Evolutionary conservation across 176 grass and related monocot genomes (phyloP), one percentile per base, ranked within the genome.

Genomic region (Phoenix dactylifera): DNA sequence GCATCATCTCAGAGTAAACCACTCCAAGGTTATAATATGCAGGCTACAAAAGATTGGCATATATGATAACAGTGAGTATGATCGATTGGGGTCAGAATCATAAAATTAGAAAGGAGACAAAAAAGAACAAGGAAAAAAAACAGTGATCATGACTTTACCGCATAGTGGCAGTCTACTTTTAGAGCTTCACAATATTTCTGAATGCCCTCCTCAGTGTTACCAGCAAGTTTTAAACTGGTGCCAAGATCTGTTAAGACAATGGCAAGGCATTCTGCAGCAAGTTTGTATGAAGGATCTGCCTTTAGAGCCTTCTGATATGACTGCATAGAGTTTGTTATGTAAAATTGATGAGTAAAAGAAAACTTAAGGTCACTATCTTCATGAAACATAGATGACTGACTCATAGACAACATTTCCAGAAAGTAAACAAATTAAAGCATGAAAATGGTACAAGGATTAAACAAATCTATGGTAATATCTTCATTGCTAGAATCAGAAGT

Each of bases 1-100:
- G 94, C 76, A 86, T 62, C 94, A 98, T 89, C 76, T 98, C 93
- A 3, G 88, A 98, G 78, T 93, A 98, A 65, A 98, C 88, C 22
- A 98, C 94, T 17, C 94, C 94, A 35, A 98, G 87, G 69, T 98
- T 98, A 83, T 98, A 98, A 80, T 98, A 98, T 70, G 88, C 94
- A 65, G 94, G 94, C 94, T 98, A 73, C 73, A 73, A 49, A 44
- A 44, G 35, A 44, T 44, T 44, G 35, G 10, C 35, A 44, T 44
- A 44, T 44, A 44, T 44, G 35, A 44, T 44, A 44, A 14, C 35
- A 44, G 14, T 44, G 35, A 10, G 10, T 6, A 44, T 14, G 9
- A 44, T 44, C 2, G 35, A 7, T 44, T 9, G 35, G 32, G 10
- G 35, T 44, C 12, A 44, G 0, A 12, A 12, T 44, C 6, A 12